Base-by-base conservation (phyloP, 768 basidiomycete genomes). In the Tulasnella sp. region DNA sequence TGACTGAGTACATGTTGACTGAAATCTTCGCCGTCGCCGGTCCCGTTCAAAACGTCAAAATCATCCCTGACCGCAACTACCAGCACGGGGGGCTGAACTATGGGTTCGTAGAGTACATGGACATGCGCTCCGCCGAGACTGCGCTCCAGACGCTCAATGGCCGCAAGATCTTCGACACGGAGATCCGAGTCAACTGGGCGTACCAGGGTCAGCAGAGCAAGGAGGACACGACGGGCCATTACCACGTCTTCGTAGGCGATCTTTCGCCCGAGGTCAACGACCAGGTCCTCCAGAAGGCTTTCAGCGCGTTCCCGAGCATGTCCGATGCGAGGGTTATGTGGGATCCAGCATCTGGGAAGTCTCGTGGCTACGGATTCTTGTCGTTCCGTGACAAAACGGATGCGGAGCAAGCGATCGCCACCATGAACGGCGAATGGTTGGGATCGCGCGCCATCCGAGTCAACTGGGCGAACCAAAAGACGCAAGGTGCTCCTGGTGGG, bases 401-500 rank as follows among this genome's bases (percentile, higher is more conserved):
- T 68, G 96, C 96, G 30, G 96, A 99, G 72, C 96, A 98, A 72
- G 96, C 96, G 44, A 99, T 99, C 70, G 88, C 89, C 30, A 94
- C 95, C 62, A 99, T 99, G 96, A 99, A 99, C 69, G 96, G 96
- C 60, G 95, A 99, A 78, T 99, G 92, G 92, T 80, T 99, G 38
- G 96, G 96, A 51, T 92, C 92, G 29, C 84, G 96, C 62, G 96
- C 96, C 63, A 99, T 99, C 68, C 86, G 96, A 65, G 95, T 98
- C 73, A 99, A 99, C 76, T 99, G 95, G 95, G 96, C 96, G 56
- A 98, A 98, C 76, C 95, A 98, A 75, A 97, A 98, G 77, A 97
- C 94, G 17, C 92, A 95, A 73, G 89, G 83, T 59, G 71, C 67
- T 1, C 64, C 61, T 23, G 65, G 65, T 17, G 64, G 60, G 13